A percentile compares a stretch with the other conserved stretches of the same genome.
Conservation (phyloP, 2,329 filamentous ascomycete species). For the Penicillium sumatraense region DNA sequence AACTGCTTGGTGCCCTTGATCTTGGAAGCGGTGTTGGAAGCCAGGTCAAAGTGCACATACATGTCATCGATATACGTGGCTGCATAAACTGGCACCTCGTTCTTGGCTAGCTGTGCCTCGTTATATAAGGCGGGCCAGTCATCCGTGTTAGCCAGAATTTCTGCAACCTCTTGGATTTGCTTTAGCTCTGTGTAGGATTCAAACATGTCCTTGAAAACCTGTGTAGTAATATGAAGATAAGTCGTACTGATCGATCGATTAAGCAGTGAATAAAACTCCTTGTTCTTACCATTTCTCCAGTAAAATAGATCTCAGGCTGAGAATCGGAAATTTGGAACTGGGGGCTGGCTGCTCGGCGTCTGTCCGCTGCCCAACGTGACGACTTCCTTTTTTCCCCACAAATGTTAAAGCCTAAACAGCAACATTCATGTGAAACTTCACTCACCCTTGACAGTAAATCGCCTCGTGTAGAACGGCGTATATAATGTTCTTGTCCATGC, state of each 20-base stretch:
- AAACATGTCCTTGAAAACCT: conserved; percentile 82
- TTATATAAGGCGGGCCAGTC: conserved; percentile 82
- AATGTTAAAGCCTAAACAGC: too few relatives aligned
- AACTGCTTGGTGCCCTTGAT: conserved; percentile 80
- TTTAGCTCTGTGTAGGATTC: conserved; percentile 76
- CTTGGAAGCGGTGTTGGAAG: conserved; percentile 72
- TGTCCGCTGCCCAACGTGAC: conserved; percentile 75
- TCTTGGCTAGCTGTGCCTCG: conserved; percentile 70
- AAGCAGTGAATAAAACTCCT: not conserved
- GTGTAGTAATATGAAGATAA: conserved; percentile 1
- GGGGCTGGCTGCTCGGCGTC: conserved; percentile 37
- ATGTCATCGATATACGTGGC: conserved; percentile 86
- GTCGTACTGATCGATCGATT: not conserved
- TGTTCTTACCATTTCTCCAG: conserved; percentile 75
- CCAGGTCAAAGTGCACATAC: conserved; percentile 82
- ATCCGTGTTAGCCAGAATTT: conserved; percentile 68
- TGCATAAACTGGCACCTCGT: conserved; percentile 84
- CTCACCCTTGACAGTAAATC: conserved; percentile 75
- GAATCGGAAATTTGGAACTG: conserved; percentile 52
- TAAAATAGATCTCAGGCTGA: conserved; percentile 71
- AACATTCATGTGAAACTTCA: too few relatives aligned
- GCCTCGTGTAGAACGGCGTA: conserved; percentile 88
- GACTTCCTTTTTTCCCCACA: conserved; percentile 49
- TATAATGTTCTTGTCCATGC: conserved; percentile 77
- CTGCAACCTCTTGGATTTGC: conserved; percentile 69